Conservation (phyloP, 2,329 filamentous ascomycete species). For the Diaporthe sp. region DNA sequence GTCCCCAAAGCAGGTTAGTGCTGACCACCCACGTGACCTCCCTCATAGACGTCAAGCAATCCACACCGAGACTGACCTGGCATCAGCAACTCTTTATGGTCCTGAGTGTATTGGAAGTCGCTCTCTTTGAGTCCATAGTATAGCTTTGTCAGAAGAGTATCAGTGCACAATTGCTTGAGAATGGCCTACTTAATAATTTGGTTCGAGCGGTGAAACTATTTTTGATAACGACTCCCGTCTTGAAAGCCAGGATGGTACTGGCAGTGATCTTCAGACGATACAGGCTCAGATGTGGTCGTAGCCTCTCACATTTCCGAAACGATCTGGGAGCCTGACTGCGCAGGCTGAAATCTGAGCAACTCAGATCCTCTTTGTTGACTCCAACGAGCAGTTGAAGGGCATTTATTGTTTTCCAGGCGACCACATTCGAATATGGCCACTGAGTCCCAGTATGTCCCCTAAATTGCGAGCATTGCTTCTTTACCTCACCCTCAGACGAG, state of each 20-base stretch:
- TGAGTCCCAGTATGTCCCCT: neutral
- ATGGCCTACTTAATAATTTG: neutral
- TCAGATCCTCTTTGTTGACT: neutral
- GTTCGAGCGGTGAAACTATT: neutral
- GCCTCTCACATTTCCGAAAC: too few species aligned
- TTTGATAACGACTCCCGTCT: neutral
- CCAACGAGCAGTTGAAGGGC: too few species aligned
- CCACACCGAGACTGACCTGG: neutral
- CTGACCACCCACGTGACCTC: constrained; percentile 16
- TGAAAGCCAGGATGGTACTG: neutral
- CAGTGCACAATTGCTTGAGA: too few species aligned
- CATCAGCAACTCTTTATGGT: too few species aligned
- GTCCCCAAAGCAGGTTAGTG: constrained; percentile 19
- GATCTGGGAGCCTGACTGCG: too few species aligned
- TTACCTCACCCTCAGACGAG: too few species aligned
- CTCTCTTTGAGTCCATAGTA: neutral
- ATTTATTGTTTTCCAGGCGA: neutral
- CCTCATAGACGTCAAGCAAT: neutral
- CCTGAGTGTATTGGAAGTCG: neutral
- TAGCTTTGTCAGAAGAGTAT: too few species aligned
- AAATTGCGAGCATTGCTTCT: too few species aligned
- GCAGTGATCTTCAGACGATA: neutral
- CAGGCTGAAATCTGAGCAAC: neutral
- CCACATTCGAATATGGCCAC: neutral
- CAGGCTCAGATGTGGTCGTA: neutral